Conservation (phyloP, 176 grass and related monocot species). For the Juncus inflexus region DNA sequence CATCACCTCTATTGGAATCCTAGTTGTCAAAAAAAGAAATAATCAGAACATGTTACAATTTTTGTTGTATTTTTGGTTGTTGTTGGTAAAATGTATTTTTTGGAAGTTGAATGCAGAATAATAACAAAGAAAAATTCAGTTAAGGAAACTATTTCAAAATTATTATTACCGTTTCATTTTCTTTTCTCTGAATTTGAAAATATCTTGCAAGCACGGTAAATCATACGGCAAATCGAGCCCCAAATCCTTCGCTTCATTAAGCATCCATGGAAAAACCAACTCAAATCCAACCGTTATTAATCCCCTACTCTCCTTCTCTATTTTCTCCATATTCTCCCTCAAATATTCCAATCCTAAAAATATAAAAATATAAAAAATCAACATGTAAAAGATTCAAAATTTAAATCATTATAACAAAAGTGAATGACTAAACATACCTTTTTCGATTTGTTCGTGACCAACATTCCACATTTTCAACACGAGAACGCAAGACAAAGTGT, state of each 20-base stretch:
- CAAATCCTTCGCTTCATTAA: slow-evolving; percentile 24
- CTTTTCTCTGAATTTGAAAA: slow-evolving; percentile 29
- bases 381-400: neutral
- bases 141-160: too few species aligned
- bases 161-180: slow-evolving; percentile 27
- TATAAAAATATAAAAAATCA: neutral
- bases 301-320: slow-evolving; percentile 18
- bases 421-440: slow-evolving; percentile 11
- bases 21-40: neutral
- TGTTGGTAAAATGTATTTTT: too few species aligned
- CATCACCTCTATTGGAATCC: slow-evolving; percentile 40
- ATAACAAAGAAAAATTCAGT: too few species aligned
- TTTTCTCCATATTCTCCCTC: slow-evolving; percentile 10
- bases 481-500: slow-evolving; percentile 35
- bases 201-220: slow-evolving; percentile 15
- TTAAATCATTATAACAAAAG: too few species aligned
- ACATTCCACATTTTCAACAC: slow-evolving; percentile 19
- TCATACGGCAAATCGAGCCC: slow-evolving; percentile 29
- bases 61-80: too few species aligned
- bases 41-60: too few species aligned
- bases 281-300: slow-evolving; percentile 29
- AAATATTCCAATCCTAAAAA: slow-evolving; percentile 23
- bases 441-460: slow-evolving; percentile 25
- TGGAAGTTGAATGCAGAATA: too few species aligned
- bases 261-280: slow-evolving; percentile 20